Percentiles rank a stretch among this genome's conserved stretches.
These are phyloP conservation scores for Poa annua DNA, from an alignment of 176 grass and related monocot species.

Conservation along the genomic window DNA sequence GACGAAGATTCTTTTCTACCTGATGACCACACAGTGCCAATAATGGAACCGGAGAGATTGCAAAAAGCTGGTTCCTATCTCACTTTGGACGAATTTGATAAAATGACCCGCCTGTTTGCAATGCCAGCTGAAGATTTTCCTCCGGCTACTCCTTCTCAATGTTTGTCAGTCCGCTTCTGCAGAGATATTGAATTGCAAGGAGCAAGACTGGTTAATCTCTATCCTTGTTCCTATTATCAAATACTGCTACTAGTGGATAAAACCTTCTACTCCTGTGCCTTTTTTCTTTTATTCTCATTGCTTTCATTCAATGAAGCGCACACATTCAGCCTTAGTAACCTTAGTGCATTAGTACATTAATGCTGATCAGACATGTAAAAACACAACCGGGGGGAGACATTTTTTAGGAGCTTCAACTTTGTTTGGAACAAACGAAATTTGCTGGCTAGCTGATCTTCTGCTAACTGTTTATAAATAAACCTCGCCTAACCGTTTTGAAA, in stretches of 20 bases:
- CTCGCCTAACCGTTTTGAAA: neutral
- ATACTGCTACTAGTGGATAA: constrained; percentile 31
- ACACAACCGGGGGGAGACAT: neutral
- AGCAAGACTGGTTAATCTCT: constrained; percentile 67
- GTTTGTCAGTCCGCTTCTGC: constrained; percentile 76
- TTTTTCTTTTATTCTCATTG: constrained; percentile 25
- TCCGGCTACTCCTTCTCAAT: constrained; percentile 54
- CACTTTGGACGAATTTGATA: constrained; percentile 94
- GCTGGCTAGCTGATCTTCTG: neutral
- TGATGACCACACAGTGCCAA: constrained; percentile 88
- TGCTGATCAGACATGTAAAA: neutral
- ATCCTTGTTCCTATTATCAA: constrained; percentile 51
- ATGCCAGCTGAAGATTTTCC: constrained; percentile 99
- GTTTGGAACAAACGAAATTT: neutral
- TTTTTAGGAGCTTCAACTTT: neutral
- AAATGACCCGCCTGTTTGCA: constrained; percentile 84
- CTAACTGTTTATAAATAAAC: neutral
- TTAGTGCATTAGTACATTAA: constrained; percentile 4
- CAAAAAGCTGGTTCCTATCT: constrained; percentile 75
- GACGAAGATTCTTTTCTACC: constrained; percentile 57
- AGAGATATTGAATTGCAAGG: constrained; percentile 52
- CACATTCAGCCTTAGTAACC: constrained; percentile 8
- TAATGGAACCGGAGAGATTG: constrained; percentile 86
- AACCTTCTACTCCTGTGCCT: constrained; percentile 7
- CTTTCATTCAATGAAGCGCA: neutral